These are phyloP conservation scores for Hyphopichia buzzinii DNA, from an alignment of 1,139 yeast species.

Conservation along the genomic window DNA sequence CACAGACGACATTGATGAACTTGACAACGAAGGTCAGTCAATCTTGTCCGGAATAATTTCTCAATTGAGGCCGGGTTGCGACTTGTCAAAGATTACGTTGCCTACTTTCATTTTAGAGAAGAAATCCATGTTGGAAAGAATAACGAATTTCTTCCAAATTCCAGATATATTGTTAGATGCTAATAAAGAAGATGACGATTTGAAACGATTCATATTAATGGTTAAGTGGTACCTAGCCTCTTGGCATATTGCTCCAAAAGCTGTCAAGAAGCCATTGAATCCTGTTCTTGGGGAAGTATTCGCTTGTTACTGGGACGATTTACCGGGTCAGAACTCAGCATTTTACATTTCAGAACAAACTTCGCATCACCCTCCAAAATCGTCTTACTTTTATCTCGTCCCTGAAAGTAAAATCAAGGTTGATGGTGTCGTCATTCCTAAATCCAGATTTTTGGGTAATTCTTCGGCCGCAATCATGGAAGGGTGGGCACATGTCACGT, in stretches of 20 bases:
- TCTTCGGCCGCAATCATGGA: conserved; percentile 98
- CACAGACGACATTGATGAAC: conserved; percentile 79
- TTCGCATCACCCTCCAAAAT: conserved; percentile 97
- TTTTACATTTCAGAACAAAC: conserved; percentile 91
- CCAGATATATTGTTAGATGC: conserved; percentile 77
- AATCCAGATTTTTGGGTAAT: conserved; percentile 85
- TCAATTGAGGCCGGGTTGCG: conserved; percentile 91
- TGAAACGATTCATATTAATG: conserved; percentile 68
- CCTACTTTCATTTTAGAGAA: conserved; percentile 95
- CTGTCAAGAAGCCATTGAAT: conserved; percentile 93
- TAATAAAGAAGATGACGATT: conserved; percentile 53
- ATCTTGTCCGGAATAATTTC: conserved; percentile 83
- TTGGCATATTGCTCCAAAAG: conserved; percentile 98
- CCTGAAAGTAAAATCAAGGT: conserved; percentile 81
- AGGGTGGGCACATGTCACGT: conserved; percentile 72
- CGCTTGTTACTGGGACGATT: conserved; percentile 87
- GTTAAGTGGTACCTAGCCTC: conserved; percentile 89
- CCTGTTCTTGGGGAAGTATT: conserved; percentile 93
- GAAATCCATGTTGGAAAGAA: conserved; percentile 93
- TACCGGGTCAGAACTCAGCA: conserved; percentile 64
- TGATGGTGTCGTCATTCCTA: conserved; percentile 87
- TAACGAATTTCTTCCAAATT: conserved; percentile 83
- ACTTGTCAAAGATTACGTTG: conserved; percentile 81
- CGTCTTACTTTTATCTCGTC: conserved; percentile 83
- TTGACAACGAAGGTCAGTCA: conserved; percentile 85